Evolutionary conservation across 2,329 filamentous ascomycete genomes (phyloP).

Genomic region (Aspergillus puulaauensis): DNA sequence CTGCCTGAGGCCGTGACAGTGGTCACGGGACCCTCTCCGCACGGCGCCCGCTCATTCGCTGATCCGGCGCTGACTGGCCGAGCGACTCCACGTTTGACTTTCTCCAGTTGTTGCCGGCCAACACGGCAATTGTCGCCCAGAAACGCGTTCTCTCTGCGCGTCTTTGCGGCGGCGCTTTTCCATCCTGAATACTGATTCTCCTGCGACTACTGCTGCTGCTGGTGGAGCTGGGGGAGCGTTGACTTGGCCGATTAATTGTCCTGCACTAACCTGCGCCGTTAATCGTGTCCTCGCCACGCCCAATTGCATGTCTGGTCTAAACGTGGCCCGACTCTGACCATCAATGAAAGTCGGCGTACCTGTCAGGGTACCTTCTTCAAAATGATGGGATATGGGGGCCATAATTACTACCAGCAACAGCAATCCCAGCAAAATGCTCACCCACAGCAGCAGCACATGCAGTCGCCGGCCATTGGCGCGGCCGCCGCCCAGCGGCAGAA

Average conservation of each 20-base stretch:
- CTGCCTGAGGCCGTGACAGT: slow-evolving; percentile 4
- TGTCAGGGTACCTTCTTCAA: slow-evolving; percentile 13
- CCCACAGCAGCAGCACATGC: slow-evolving; percentile 28
- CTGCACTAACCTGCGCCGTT: neutral
- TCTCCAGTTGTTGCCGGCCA: neutral
- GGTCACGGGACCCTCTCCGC: slow-evolving; percentile 2
- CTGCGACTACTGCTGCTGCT: slow-evolving; percentile 1
- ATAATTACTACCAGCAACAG: slow-evolving; percentile 27
- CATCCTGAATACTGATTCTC: neutral
- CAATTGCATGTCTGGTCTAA: slow-evolving; percentile 5
- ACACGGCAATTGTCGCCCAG: neutral
- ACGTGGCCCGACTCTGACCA: slow-evolving; percentile 2
- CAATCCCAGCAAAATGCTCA: slow-evolving; percentile 25
- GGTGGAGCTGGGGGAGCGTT: slow-evolving; percentile 7
- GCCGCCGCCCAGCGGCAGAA: slow-evolving; percentile 26
- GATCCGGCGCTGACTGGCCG: no score
- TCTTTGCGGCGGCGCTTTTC: slow-evolving; percentile 4
- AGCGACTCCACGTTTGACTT: neutral
- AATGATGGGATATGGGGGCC: slow-evolving; percentile 38
- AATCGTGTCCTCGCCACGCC: neutral
- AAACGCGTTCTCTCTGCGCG: slow-evolving; percentile 11
- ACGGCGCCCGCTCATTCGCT: slow-evolving; percentile 2
- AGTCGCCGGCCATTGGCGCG: slow-evolving; percentile 30
- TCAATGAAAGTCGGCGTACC: neutral
- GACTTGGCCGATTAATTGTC: neutral